Base-by-base conservation (phyloP, 768 basidiomycete genomes). In the Pisolithus sp. region DNA sequence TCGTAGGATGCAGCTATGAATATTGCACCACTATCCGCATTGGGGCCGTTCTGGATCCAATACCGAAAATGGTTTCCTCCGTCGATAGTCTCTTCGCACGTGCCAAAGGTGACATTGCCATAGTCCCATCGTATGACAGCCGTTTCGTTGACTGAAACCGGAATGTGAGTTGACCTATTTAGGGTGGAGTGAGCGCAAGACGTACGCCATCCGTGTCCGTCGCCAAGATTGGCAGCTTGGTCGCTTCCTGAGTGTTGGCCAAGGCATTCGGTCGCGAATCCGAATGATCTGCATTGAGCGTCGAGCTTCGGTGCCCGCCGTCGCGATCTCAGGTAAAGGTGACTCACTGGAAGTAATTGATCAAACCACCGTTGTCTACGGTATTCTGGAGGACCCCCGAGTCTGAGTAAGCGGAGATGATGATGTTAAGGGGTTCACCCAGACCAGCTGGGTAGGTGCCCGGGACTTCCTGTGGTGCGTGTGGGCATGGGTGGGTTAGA, bases 1-100 rank as follows among this genome's bases (percentile, higher is more conserved):
- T 93, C 90, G 60, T 85, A 87, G 1, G 88, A 89, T 8, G 74
- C 68, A 1, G 84, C 89, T 73, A 91, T 73, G 60, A 90, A 90
- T 40, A 86, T 73, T 3, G 87, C 88, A 31, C 85, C 79, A 52
- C 86, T 86, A 59, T 89, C 74, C 6, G 73, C 83, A 3, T 65
- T 26, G 12, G 70, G 54, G 0, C 90, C 91, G 53, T 89, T 76
- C 70, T 94, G 93, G 5, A 75, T 67, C 92, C 91, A 94, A 66
- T 93, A 94, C 38, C 93, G 80, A 63, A 93, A 81, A 63, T 96
- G 93, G 61, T 88, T 79, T 6, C 93, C 93, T 2, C 93, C 93
- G 57, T 88, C 63, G 39, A 94, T 77, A 2, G 89, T 88, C 68
- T 96, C 93, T 58, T 78, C 71, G 68, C 93, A 95, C 1, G 92